Base-by-base conservation (phyloP, 495 filamentous ascomycete genomes). In the Bryoglossum gracile region DNA sequence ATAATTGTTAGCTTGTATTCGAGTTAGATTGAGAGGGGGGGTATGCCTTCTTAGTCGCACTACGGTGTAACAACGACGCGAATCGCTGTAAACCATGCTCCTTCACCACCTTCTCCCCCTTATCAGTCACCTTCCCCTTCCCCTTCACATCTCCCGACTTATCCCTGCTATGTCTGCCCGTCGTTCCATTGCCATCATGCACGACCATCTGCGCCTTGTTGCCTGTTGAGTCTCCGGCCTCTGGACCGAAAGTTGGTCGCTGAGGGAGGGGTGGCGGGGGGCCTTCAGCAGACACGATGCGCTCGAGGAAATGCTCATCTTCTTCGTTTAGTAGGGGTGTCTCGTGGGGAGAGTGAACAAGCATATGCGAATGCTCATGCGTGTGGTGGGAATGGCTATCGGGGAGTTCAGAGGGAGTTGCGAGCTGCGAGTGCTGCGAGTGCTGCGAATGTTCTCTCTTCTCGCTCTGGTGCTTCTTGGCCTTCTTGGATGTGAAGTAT, bases 401-500 rank as follows among this genome's bases (percentile, higher is more conserved):
- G 45, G 17, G 23, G 18, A 3, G 35, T 14, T 9, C 17, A 21
- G 8, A 22, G 41, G 10, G 24, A 30, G 34, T 42, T 34, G 21
- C 50, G n/a, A n/a, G n/a, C n/a, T n/a, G n/a, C n/a, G n/a, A n/a
- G n/a, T n/a, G n/a, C n/a, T n/a, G n/a, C n/a, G n/a, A n/a, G n/a
- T n/a, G 53, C 5, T 51, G 52, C 14, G 22, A 42, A 48, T 60
- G 52, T 21, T 24, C 51, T 22, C 65, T 68, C 57, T 70, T 59
- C 50, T 62, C 64, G 4, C 62, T 69, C 36, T 65, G 67, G 52
- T 68, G 62, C 61, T 74, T 73, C 64, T 74, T 75, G 49, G 62
- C 49, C 41, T 74, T 74, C 56, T 74, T 74, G 61, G 61, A 70
- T 5, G 63, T 61, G 56, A 76, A 70, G 58, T 69, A 74, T 56